These are phyloP conservation scores for Solanum pimpinellifolium DNA, from an alignment of 257 asterid genomes.

Conservation along the genomic window DNA sequence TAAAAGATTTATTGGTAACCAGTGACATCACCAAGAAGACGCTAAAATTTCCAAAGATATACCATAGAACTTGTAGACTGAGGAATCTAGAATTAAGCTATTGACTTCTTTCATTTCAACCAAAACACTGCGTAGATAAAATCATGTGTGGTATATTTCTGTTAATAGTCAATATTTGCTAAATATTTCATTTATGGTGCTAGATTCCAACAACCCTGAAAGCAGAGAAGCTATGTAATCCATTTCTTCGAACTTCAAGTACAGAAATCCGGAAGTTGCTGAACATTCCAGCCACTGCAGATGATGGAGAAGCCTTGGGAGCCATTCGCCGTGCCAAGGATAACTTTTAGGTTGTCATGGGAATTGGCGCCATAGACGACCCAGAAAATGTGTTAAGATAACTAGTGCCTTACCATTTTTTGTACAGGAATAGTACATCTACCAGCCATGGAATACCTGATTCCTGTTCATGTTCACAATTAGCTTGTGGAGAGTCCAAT, in stretches of 20 bases:
- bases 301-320: constrained; percentile 67
- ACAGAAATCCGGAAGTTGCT: constrained; percentile 61
- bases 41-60: neutral
- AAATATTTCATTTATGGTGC: neutral
- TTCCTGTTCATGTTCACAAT: neutral
- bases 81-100: neutral
- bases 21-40: neutral
- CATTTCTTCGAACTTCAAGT: constrained; percentile 87
- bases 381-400: neutral
- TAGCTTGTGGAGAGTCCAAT: neutral
- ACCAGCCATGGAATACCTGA: neutral
- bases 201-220: constrained; percentile 74
- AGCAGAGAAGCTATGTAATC: constrained; percentile 78
- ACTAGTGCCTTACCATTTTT: neutral
- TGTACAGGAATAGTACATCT: neutral
- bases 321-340: constrained; percentile 78
- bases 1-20: neutral
- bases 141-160: neutral
- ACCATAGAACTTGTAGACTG: neutral
- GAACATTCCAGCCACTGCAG: constrained; percentile 52
- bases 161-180: neutral
- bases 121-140: neutral
- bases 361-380: neutral
- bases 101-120: neutral
- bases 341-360: constrained; percentile 34